These are phyloP conservation scores for Litsea cubeba DNA, from an alignment of 164 flowering plant genomes.

Conservation along the genomic window DNA sequence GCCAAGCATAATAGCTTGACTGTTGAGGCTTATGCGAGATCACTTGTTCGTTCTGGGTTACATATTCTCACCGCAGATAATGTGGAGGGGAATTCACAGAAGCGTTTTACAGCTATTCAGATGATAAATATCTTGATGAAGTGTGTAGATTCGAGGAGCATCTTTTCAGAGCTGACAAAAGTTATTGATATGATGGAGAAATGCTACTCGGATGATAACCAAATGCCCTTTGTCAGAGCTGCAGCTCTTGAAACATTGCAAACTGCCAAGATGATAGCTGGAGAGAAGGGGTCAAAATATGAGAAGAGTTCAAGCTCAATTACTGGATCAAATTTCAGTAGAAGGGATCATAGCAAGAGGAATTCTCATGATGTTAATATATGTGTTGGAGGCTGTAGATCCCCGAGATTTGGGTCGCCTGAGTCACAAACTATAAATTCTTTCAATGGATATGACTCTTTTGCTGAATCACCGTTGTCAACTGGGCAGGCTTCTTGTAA, in stretches of 20 bases:
- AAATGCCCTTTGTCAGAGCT: slow-evolving; percentile 71
- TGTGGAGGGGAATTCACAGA: slow-evolving; percentile 68
- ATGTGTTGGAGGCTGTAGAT: slow-evolving; percentile 6
- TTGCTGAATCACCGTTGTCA: slow-evolving; percentile 57
- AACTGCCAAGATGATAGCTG: slow-evolving; percentile 52
- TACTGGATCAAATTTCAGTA: slow-evolving; percentile 51
- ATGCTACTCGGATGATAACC: slow-evolving; percentile 49
- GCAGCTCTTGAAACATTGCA: slow-evolving; percentile 85
- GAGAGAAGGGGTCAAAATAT: slow-evolving; percentile 34
- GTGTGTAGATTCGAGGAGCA: slow-evolving; percentile 67
- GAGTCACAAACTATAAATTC: slow-evolving; percentile 79
- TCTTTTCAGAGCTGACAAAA: slow-evolving; percentile 58
- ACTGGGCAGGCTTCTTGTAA: slow-evolving; percentile 34
- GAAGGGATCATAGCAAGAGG: slow-evolving; percentile 8
- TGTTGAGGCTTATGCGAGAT: slow-evolving; percentile 82
- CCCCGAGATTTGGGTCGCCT: slow-evolving; percentile 59
- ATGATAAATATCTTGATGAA: slow-evolving; percentile 85
- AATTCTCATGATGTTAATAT: slow-evolving; percentile 10
- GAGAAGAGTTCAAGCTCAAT: slow-evolving; percentile 37
- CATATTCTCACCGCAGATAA: slow-evolving; percentile 51
- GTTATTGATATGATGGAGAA: slow-evolving; percentile 74
- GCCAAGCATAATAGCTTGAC: slow-evolving; percentile 60
- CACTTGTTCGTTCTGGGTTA: slow-evolving; percentile 62
- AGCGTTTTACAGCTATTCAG: slow-evolving; percentile 70
- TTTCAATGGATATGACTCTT: slow-evolving; percentile 47